These are phyloP conservation scores for Lactarius quietus DNA, from an alignment of 768 basidiomycete genomes.

Conservation along the genomic window DNA sequence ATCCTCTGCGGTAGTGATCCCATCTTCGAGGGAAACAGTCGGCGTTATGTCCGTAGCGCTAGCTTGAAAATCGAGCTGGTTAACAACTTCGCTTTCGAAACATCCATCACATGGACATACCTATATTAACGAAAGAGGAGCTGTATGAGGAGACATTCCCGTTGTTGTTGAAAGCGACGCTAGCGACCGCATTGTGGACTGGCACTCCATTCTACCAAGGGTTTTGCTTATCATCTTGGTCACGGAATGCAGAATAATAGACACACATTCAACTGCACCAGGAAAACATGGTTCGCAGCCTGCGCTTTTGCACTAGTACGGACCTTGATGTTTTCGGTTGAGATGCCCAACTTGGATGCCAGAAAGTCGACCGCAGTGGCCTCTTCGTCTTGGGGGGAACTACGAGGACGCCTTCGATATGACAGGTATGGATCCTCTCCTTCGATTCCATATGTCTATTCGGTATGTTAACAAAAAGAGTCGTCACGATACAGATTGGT, in stretches of 20 bases:
- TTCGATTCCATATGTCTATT: slow-evolving; percentile 28
- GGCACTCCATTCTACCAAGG: slow-evolving; percentile 32
- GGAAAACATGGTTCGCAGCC: slow-evolving; percentile 25
- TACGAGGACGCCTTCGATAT: slow-evolving; percentile 24
- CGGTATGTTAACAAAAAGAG: not conserved
- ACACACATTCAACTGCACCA: slow-evolving; percentile 30
- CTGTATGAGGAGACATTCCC: slow-evolving; percentile 43
- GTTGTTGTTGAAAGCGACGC: slow-evolving; percentile 41
- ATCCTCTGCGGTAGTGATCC: slow-evolving; percentile 38
- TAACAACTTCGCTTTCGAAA: not conserved
- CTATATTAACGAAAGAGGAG: too few relatives aligned
- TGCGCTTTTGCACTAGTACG: slow-evolving; percentile 25
- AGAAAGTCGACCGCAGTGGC: slow-evolving; percentile 30
- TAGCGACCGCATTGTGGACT: slow-evolving; percentile 44
- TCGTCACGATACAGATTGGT: not conserved
- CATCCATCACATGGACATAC: too few relatives aligned
- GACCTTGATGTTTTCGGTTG: slow-evolving; percentile 19
- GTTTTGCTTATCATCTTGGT: not conserved
- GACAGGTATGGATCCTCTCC: slow-evolving; percentile 29
- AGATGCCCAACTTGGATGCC: slow-evolving; percentile 27
- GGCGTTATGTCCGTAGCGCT: slow-evolving; percentile 35
- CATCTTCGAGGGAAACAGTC: slow-evolving; percentile 35
- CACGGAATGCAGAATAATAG: not conserved
- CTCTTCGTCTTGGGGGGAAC: slow-evolving; percentile 22
- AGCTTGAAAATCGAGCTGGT: not conserved